Conservation (phyloP, 2,329 filamentous ascomycete genomes). For the Hypoxylon sp. region DNA sequence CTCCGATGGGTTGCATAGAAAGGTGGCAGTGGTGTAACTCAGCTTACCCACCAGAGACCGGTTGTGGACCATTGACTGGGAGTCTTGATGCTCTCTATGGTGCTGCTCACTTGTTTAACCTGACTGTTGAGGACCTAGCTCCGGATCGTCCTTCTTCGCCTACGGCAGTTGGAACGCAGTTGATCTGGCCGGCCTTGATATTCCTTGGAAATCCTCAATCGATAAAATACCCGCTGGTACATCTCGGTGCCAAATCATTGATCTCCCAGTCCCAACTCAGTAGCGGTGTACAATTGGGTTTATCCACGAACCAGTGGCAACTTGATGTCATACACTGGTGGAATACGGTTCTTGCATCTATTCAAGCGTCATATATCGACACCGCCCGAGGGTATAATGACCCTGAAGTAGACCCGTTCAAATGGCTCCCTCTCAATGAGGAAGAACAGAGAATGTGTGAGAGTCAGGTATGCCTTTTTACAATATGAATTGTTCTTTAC, state of each 20-base stretch:
- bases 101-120: conserved; percentile 37
- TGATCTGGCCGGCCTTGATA: neutral
- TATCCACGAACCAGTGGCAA: conserved; percentile 38
- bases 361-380: conserved; percentile 25
- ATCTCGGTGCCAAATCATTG: conserved; percentile 4
- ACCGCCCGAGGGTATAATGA: conserved; percentile 1
- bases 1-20: conserved; percentile 38
- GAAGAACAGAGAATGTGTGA: conserved; percentile 22
- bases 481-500: neutral
- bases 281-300: conserved; percentile 32
- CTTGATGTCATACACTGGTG: conserved; percentile 31
- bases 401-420: neutral
- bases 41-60: conserved; percentile 23
- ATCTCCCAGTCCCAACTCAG: conserved; percentile 2
- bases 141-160: neutral
- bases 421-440: conserved; percentile 10
- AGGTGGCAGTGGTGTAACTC: conserved; percentile 41
- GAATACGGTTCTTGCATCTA: conserved; percentile 19
- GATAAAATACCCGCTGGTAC: neutral
- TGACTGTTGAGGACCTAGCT: conserved; percentile 19
- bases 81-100: conserved; percentile 14
- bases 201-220: neutral
- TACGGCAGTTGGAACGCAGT: neutral
- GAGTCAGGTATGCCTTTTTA: conserved; percentile 23
- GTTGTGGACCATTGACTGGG: conserved; percentile 37